Percentiles rank a stretch among this genome's conserved stretches.
Evolutionary conservation across 768 basidiomycete genomes (phyloP).

Genomic region (Rhodotorula babjevae): DNA sequence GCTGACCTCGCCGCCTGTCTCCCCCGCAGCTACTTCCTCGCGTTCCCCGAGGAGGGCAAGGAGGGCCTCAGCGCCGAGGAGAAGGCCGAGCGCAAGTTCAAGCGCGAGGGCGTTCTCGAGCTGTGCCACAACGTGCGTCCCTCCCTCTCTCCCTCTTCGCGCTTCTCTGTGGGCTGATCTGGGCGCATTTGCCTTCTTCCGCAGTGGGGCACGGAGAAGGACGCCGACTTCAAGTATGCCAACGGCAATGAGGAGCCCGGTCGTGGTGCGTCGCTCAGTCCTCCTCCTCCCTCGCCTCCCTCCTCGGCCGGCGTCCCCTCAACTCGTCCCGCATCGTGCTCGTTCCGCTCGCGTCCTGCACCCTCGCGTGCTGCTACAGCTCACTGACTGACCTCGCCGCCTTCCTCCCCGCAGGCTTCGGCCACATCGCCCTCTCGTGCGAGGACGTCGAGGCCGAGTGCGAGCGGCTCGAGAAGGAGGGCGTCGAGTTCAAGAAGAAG

Average conservation of each 20-base stretch:
- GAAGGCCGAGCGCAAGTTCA: slow-evolving; percentile 50
- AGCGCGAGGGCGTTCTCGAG: slow-evolving; percentile 61
- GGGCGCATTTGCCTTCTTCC: no score
- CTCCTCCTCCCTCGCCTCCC: neutral
- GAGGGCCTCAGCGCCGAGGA: slow-evolving; percentile 54
- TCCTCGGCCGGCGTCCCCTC: no score
- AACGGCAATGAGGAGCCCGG: slow-evolving; percentile 81
- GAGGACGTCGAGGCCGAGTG: slow-evolving; percentile 78
- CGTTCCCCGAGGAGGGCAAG: slow-evolving; percentile 48
- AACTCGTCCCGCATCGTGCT: no score
- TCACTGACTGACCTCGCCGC: no score
- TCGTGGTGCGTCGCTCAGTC: slow-evolving; percentile 47
- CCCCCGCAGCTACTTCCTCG: slow-evolving; percentile 54
- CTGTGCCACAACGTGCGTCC: slow-evolving; percentile 33
- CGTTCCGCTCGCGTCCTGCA: neutral
- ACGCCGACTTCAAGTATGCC: slow-evolving; percentile 69
- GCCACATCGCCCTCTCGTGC: slow-evolving; percentile 82
- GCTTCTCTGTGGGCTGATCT: neutral
- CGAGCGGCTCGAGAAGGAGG: slow-evolving; percentile 70
- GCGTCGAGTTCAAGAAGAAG: slow-evolving; percentile 81
- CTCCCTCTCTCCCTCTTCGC: neutral
- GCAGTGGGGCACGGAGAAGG: slow-evolving; percentile 65
- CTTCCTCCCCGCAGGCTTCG: slow-evolving; percentile 53
- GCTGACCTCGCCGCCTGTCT: slow-evolving; percentile 60
- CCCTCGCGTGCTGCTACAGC: neutral